Evolutionary conservation across 345 rosid genomes (phyloP).

Genomic region (Nasturtium officinale): DNA sequence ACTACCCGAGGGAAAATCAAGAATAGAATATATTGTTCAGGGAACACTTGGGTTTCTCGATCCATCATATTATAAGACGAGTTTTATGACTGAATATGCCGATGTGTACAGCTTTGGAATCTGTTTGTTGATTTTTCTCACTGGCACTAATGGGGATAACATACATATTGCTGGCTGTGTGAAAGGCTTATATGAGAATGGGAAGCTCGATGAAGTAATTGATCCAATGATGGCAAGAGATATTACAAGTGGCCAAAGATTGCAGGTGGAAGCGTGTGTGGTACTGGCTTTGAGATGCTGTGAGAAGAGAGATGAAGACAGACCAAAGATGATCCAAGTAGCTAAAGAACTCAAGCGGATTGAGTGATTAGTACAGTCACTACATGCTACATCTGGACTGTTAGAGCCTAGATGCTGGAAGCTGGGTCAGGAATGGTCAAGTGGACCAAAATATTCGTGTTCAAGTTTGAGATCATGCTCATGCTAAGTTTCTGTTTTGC

Average conservation of each 20-base stretch:
- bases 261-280: conserved; percentile 19
- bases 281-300: conserved; percentile 16
- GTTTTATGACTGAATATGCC: not conserved
- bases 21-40: no score
- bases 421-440: no score
- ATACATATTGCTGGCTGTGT: not conserved
- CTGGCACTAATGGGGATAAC: not conserved
- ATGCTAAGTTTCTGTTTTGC: no score
- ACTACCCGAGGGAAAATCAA: conserved; percentile 11
- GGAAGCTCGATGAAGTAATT: conserved; percentile 21
- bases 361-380: not conserved
- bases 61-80: not conserved
- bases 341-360: conserved; percentile 30
- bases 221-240: conserved; percentile 18
- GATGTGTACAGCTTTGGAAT: conserved; percentile 24
- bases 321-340: conserved; percentile 41
- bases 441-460: no score
- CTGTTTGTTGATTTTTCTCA: conserved; percentile 6
- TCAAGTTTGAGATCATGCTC: no score
- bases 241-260: conserved; percentile 7
- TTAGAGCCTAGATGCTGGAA: no score
- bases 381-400: no score
- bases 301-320: conserved; percentile 15
- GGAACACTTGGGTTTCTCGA: no score
- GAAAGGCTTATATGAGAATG: not conserved